Percentiles rank a stretch among this genome's conserved stretches.
These are phyloP conservation scores for Leishmania tarentolae DNA, from an alignment of 208 protist genomes.

Conservation along the genomic window DNA sequence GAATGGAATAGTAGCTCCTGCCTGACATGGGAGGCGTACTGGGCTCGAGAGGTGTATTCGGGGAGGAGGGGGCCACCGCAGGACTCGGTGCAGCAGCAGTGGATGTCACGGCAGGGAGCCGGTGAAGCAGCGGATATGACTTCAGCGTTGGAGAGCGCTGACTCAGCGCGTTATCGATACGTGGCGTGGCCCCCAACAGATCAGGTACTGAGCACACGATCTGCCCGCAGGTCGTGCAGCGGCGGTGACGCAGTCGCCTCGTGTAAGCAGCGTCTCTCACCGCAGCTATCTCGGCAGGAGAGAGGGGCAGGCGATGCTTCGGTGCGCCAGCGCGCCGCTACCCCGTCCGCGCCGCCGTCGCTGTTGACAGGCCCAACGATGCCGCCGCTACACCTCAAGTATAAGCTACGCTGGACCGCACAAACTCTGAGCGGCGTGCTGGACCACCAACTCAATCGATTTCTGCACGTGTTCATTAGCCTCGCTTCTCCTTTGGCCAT, in stretches of 20 bases:
- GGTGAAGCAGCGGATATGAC: not conserved
- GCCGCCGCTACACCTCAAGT: slow-evolving; percentile 29
- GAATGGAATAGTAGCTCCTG: slow-evolving; percentile 59
- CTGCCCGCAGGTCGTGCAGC: not conserved
- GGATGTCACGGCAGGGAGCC: not conserved
- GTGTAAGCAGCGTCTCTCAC: not conserved
- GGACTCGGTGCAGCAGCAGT: not conserved
- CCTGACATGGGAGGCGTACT: slow-evolving; percentile 33
- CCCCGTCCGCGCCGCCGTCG: too few species aligned
- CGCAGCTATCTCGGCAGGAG: not conserved
- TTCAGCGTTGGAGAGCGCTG: not conserved
- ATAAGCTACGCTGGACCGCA: slow-evolving; percentile 58
- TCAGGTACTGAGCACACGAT: not conserved
- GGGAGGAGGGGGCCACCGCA: not conserved
- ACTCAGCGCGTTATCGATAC: not conserved
- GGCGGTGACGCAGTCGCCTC: not conserved
- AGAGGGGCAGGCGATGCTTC: not conserved
- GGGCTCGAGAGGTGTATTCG: slow-evolving; percentile 9
- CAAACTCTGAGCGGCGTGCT: slow-evolving; percentile 34
- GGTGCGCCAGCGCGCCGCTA: not conserved
- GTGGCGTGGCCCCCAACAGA: slow-evolving; percentile 7
- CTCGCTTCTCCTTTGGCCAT: slow-evolving; percentile 54
- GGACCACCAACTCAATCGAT: slow-evolving; percentile 59
- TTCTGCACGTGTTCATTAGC: slow-evolving; percentile 60
- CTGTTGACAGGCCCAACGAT: slow-evolving; percentile 31